These are phyloP conservation scores for Tilletia walkeri DNA, from an alignment of 1,284 basidiomycete species.

Conservation along the genomic window DNA sequence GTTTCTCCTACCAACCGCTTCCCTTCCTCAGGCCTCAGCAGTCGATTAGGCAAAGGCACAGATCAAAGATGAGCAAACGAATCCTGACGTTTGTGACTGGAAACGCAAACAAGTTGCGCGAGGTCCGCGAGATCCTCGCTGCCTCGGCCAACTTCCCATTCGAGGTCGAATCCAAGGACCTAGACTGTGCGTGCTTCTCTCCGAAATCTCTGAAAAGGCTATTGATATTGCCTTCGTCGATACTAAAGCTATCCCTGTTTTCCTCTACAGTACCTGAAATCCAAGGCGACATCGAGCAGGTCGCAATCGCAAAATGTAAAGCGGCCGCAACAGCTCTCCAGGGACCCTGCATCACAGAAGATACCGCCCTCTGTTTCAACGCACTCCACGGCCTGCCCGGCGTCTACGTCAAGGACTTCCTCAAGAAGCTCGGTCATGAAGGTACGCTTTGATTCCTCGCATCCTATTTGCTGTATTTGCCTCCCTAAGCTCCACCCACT, in stretches of 20 bases:
- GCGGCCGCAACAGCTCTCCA: constrained; percentile 78
- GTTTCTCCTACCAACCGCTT: too few species aligned
- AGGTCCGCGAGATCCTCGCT: constrained; percentile 75
- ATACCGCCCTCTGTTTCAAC: constrained; percentile 88
- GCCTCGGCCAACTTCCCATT: constrained; percentile 9
- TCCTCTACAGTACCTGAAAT: constrained; percentile 75
- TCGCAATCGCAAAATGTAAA: constrained; percentile 82
- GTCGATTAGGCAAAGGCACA: too few species aligned
- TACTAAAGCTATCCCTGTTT: too few species aligned
- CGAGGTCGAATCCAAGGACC: constrained; percentile 12
- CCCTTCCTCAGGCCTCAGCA: too few species aligned
- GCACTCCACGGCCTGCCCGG: constrained; percentile 88
- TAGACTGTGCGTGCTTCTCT: not conserved
- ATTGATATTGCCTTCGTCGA: too few species aligned
- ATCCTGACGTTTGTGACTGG: constrained; percentile 75
- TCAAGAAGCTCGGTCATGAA: constrained; percentile 36
- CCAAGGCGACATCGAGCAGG: constrained; percentile 87
- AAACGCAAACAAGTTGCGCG: constrained; percentile 87
- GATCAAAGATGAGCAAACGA: constrained; percentile 20
- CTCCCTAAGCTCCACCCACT: not conserved
- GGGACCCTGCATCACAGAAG: constrained; percentile 89
- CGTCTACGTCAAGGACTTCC: constrained; percentile 84
- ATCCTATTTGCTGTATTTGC: too few species aligned
- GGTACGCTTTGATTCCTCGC: not conserved
- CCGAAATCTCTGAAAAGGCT: too few species aligned